Evolutionary conservation across 2,329 filamentous ascomycete species (phyloP).

Genomic region (Lizonia empirigonia): DNA sequence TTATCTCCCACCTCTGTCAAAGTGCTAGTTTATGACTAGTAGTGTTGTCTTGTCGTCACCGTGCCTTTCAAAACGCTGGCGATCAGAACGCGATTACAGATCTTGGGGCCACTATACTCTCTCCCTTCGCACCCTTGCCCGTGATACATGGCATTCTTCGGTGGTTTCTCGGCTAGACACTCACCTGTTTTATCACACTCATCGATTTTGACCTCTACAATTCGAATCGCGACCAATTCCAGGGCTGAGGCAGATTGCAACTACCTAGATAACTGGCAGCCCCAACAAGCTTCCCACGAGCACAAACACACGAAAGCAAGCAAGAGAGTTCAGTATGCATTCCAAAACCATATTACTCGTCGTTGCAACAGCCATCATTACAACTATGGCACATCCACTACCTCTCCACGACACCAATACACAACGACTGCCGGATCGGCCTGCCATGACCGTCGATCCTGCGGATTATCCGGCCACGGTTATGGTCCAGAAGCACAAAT

Average conservation of each 20-base stretch:
- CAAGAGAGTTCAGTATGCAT: background rate
- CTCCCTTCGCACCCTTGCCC: background rate
- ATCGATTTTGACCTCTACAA: background rate
- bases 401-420: conserved; percentile 15
- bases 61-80: background rate
- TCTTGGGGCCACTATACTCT: background rate
- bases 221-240: no score
- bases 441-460: background rate
- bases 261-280: no score
- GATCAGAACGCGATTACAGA: background rate
- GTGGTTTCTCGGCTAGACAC: conserved; percentile 2
- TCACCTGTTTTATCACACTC: background rate
- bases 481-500: conserved; percentile 10
- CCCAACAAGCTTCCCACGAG: no score
- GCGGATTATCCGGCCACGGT: background rate
- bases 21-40: background rate
- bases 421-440: conserved; percentile 12
- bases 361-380: background rate
- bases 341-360: background rate
- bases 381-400: background rate
- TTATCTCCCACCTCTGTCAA: background rate
- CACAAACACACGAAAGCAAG: background rate
- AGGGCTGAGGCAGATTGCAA: no score
- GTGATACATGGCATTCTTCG: conserved; percentile 8
- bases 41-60: background rate